Evolutionary conservation across 768 basidiomycete species (phyloP), one percentile per base, ranked within the genome.

Genomic region (Boletales sp.): DNA sequence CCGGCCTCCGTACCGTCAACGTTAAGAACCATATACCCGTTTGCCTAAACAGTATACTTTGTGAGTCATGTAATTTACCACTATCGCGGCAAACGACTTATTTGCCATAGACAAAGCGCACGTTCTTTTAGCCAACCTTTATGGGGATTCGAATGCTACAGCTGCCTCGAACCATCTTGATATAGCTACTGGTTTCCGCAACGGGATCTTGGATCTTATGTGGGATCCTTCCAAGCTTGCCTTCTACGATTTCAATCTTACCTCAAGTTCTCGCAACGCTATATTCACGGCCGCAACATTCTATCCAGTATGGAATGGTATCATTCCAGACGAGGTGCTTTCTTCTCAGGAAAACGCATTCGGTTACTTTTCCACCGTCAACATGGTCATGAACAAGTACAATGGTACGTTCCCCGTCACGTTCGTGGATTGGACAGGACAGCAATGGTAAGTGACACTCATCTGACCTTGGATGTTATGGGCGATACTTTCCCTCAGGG

Each of bases 161-260:
- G 73, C 75, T 5, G 76, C 75, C 0, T 59, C 69, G 2, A 64
- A 69, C 25, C 90, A 94, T 60, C 72, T 66, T n/a, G 58, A 73
- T 18, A 74, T 77, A 4, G 90, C 92, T 0, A 66, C 75, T 0
- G 67, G 70, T 9, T 70, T 91, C 39, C 80, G 81, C 50, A 74
- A 69, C 17, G 93, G 84, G 1, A 81, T 96, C 53, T 71, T 96
- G 33, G 94, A 97, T 64, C 78, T 96, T 8, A 74, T 82, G 68
- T 96, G 94, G 93, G 88, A 95, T 62, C 56, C 81, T 0, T 68
- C 72, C 8, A 89, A 87, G 73, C 73, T 91, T n/a, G 86, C 86
- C 0, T 95, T 94, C 70, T 94, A 94, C 60, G 94, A 95, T 67
- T 96, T 88, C 70, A 90, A 92, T 65, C 67, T 86, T 36, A 84